Evolutionary conservation across 352 stramenopile genomes (phyloP).

Genomic region (Paralagenidium karlingii): DNA sequence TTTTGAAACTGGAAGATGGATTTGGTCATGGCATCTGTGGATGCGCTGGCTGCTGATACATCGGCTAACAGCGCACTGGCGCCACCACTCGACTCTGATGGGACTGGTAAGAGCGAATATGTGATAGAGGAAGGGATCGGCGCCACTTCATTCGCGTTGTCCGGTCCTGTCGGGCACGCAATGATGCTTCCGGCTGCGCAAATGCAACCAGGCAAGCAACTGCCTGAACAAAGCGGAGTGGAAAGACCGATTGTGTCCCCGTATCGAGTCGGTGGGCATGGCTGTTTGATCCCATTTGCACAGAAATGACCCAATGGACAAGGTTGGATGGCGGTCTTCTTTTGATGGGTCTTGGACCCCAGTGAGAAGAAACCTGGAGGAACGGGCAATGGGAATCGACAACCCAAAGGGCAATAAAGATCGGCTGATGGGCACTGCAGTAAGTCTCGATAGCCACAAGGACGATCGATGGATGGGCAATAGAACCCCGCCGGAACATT

Average conservation of each 20-base stretch:
- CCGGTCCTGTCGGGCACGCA: conserved; percentile 18
- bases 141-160: conserved; percentile 9
- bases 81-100: conserved; percentile 7
- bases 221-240: conserved; percentile 25
- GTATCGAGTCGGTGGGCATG: conserved; percentile 31
- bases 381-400: conserved; percentile 15
- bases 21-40: too few species aligned
- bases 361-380: conserved; percentile 31
- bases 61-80: too few species aligned
- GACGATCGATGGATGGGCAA: conserved; percentile 9
- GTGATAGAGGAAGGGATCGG: conserved; percentile 16
- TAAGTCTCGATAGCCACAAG: conserved; percentile 24
- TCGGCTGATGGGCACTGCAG: conserved; percentile 16
- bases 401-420: conserved; percentile 34
- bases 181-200: conserved; percentile 33
- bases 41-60: too few species aligned
- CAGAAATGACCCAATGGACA: conserved; percentile 44
- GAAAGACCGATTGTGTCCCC: conserved; percentile 18
- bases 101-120: conserved; percentile 17
- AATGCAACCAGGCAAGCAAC: conserved; percentile 26
- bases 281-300: conserved; percentile 15
- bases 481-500: conserved; percentile 26
- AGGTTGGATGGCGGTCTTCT: conserved; percentile 12
- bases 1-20: too few species aligned
- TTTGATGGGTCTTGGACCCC: conserved; percentile 16